Evolutionary conservation across 2,329 filamentous ascomycete species (phyloP).

Genomic region (Neofusicoccum ribis): DNA sequence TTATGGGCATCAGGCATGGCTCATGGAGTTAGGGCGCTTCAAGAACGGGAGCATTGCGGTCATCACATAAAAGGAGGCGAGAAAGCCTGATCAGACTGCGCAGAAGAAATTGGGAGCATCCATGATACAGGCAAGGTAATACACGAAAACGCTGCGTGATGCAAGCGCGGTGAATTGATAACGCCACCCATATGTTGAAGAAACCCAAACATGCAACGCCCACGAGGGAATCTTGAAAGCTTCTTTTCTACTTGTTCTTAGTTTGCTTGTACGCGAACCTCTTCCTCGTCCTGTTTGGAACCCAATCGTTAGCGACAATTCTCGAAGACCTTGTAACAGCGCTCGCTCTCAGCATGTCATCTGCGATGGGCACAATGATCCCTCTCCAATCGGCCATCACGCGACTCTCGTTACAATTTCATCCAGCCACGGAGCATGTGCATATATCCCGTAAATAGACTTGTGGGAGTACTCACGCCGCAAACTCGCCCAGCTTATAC

Average conservation of each 20-base stretch:
- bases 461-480: conserved; percentile 62
- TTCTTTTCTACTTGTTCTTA: conserved; percentile 61
- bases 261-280: conserved; percentile 68
- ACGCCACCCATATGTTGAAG: conserved; percentile 19
- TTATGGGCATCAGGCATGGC: background rate
- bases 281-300: conserved; percentile 61
- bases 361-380: background rate
- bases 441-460: too few species aligned
- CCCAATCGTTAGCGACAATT: conserved; percentile 21
- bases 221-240: background rate
- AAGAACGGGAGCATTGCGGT: background rate
- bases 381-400: background rate
- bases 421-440: too few species aligned
- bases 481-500: conserved; percentile 91
- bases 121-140: background rate
- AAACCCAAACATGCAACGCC: background rate
- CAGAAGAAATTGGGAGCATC: background rate
- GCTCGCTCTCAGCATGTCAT: background rate
- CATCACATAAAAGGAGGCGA: background rate
- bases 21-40: conserved; percentile 4
- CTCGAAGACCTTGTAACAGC: background rate
- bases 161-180: background rate
- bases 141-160: background rate
- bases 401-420: too few species aligned
- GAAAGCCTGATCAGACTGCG: background rate